A percentile compares a stretch with the other conserved stretches of the same genome.
phyloP scores from a whole-genome alignment of 306 rosid species.

The Herpetospermum pedunculosum region DNA sequence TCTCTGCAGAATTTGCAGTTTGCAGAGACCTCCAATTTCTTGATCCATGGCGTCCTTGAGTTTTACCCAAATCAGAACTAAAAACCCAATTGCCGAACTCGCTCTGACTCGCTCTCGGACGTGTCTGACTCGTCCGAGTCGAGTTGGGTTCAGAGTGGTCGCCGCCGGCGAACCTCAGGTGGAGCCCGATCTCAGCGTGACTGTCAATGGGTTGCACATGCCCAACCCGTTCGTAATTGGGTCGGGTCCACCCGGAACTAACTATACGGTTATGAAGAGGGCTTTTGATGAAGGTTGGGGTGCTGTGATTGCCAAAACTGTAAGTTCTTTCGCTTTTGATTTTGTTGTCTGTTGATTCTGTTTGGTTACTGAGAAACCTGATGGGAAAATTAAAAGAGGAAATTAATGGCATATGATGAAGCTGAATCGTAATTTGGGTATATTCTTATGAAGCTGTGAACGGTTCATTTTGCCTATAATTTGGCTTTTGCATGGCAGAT shows the following conservation, averaged over 20 bases:
- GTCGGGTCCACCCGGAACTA: conserved; percentile 99
- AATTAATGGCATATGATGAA: not conserved
- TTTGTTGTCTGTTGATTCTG: not conserved
- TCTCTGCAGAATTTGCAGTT: conserved; percentile 5
- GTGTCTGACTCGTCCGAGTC: conserved; percentile 22
- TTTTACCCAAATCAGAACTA: conserved; percentile 40
- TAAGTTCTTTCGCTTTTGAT: conserved; percentile 17
- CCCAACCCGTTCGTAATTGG: conserved; percentile 93
- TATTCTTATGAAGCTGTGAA: no score
- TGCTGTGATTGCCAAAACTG: conserved; percentile 95
- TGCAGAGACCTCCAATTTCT: not conserved
- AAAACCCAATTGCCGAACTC: conserved; percentile 41
- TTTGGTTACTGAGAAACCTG: conserved; percentile 8
- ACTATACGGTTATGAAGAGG: conserved; percentile 93
- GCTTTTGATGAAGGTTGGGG: conserved; percentile 99
- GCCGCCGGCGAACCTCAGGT: conserved; percentile 46
- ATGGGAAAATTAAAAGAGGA: not conserved
- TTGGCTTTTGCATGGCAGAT: not conserved
- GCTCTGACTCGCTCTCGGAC: conserved; percentile 19
- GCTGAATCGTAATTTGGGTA: not conserved
- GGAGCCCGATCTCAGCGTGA: conserved; percentile 91
- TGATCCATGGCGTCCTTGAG: conserved; percentile 61
- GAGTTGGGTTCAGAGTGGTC: conserved; percentile 53
- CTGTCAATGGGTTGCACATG: conserved; percentile 72
- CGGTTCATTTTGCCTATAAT: no score